phyloP scores from a whole-genome alignment of 2,329 filamentous ascomycete species.

The Aspergillus terreus region DNA sequence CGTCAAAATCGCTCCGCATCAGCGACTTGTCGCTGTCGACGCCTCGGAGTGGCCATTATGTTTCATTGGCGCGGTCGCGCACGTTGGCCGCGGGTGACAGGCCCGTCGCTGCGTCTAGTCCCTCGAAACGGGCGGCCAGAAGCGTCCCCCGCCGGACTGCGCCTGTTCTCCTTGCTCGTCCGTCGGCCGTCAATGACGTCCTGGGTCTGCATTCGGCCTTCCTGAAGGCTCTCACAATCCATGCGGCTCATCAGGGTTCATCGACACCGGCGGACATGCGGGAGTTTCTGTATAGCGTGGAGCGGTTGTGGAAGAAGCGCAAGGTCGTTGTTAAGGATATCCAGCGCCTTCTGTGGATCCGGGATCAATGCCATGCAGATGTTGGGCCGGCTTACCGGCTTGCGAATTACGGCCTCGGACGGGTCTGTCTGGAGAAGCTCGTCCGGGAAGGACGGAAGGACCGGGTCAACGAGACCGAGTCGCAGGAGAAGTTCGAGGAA shows the following conservation, averaged over 20 bases:
- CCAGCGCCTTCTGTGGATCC: conserved; percentile 63
- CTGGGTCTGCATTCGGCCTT: conserved; percentile 64
- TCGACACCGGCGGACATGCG: conserved; percentile 62
- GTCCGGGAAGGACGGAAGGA: conserved; percentile 10
- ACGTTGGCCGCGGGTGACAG: background rate
- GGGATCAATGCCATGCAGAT: conserved; percentile 36
- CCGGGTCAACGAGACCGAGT: conserved; percentile 36
- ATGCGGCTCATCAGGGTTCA: conserved; percentile 65
- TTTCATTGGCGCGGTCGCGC: conserved; percentile 11
- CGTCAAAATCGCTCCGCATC: conserved; percentile 33
- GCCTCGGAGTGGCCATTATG: conserved; percentile 28
- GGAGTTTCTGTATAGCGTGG: conserved; percentile 59
- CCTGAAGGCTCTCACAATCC: conserved; percentile 64
- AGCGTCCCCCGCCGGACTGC: conserved; percentile 11
- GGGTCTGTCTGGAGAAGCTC: conserved; percentile 34
- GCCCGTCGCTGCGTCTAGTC: conserved; percentile 16
- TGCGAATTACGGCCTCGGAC: conserved; percentile 39
- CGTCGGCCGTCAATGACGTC: conserved; percentile 47
- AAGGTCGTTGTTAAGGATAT: conserved; percentile 64
- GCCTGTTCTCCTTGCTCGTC: conserved; percentile 20
- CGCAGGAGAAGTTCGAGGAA: conserved; percentile 50
- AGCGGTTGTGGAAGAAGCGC: conserved; percentile 69
- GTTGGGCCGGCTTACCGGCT: conserved; percentile 30
- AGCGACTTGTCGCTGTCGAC: conserved; percentile 30
- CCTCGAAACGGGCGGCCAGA: conserved; percentile 21